These are phyloP conservation scores for Agastache rugosa DNA, from an alignment of 257 asterid genomes.

Conservation along the genomic window DNA sequence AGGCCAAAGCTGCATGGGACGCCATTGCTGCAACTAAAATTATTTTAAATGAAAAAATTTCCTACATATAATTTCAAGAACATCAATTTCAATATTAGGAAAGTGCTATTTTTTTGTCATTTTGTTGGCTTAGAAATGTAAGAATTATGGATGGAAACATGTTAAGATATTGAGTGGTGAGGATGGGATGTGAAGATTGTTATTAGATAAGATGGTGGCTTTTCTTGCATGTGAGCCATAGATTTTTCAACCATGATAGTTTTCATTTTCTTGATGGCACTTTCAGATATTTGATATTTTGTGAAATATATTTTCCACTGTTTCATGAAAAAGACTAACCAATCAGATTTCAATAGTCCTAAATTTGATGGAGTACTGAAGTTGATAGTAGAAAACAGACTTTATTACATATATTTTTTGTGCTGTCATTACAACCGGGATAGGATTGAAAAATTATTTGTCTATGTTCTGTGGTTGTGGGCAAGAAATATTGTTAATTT, in stretches of 20 bases:
- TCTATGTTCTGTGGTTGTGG: not conserved
- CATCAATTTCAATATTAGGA: not conserved
- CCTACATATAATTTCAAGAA: conserved; percentile 28
- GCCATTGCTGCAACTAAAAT: conserved; percentile 74
- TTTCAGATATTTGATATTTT: conserved; percentile 1
- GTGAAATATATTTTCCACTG: conserved; percentile 14
- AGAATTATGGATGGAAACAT: conserved; percentile 50
- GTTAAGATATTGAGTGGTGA: conserved; percentile 59
- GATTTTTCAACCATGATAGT: conserved; percentile 31
- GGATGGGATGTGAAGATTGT: conserved; percentile 42
- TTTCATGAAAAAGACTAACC: not conserved
- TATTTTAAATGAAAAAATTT: conserved; percentile 17
- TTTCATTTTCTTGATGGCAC: conserved; percentile 26
- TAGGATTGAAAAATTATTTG: not conserved
- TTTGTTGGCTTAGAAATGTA: conserved; percentile 1
- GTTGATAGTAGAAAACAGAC: not conserved
- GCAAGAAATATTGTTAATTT: not conserved
- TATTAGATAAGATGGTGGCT: conserved; percentile 68
- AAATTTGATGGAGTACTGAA: not conserved
- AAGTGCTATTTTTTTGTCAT: not conserved
- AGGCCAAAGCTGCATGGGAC: conserved; percentile 85
- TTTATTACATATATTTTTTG: not conserved
- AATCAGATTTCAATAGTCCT: not conserved
- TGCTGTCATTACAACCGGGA: not conserved
- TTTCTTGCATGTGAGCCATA: conserved; percentile 52